Evolutionary conservation across 1,284 basidiomycete genomes (phyloP), one percentile per base, ranked within the genome.

Genomic region (Neolentinus lepideus): DNA sequence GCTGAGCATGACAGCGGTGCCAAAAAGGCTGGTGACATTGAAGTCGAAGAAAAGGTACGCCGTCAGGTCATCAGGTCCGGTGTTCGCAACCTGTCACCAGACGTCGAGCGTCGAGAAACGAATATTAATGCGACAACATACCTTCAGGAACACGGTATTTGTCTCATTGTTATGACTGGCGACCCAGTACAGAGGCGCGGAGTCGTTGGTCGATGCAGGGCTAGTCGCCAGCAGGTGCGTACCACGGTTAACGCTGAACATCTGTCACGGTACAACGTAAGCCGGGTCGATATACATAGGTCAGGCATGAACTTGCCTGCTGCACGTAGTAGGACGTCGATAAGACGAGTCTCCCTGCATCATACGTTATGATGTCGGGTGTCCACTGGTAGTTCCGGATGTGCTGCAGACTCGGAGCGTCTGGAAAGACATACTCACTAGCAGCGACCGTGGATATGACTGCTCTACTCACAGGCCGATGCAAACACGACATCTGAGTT

Each of bases 331-430:
- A 74, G 19, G 69, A 71, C 1, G 68, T 69, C 9, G 67, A 71
- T 56, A 66, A 70, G 50, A 72, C 69, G 50, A 71, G 51, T 33
- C 62, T 60, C 43, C 63, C 67, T 4, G 71, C 67, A 59, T 73
- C 69, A 58, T 70, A 74, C 27, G 68, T 70, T 55, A 75, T 60
- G 47, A 74, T 67, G 61, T 75, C 73, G 25, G 73, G 73, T 22
- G 71, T 74, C 73, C 74, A 75, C 58, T 74, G 71, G 48, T 66
- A 71, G 43, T 62, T 62, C 54, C 64, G 67, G 58, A 74, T 69
- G 54, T 75, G 69, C 56, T 72, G 64, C 55, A 67, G 65, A 59
- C 27, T 43, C 19, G 52, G 52, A 10, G 52, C 52, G 53, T 60
- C 59, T 60, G 25, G 35, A 29, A 24, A 4, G 38, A 12, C 25